phyloP scores from a whole-genome alignment of 768 basidiomycete genomes.

The Leucocoprinus sp. region DNA sequence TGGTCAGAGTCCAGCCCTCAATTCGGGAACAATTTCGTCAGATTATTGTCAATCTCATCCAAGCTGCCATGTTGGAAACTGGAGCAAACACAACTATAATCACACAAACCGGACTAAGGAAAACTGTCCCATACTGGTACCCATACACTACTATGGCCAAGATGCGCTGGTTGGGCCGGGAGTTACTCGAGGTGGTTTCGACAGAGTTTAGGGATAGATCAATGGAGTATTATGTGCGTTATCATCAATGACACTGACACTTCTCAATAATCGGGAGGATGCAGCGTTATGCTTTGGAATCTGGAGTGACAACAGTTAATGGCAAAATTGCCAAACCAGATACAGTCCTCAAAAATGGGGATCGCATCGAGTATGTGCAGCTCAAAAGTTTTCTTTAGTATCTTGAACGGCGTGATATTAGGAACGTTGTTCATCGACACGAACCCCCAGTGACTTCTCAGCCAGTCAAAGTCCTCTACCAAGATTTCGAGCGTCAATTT shows the following conservation, averaged over 20 bases:
- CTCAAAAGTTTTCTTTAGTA: neutral
- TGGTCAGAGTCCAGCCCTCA: slow-evolving; percentile 36
- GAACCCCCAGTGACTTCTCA: slow-evolving; percentile 90
- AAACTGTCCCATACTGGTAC: slow-evolving; percentile 86
- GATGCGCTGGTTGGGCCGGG: slow-evolving; percentile 79
- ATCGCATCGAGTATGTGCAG: slow-evolving; percentile 79
- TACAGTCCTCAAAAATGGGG: slow-evolving; percentile 76
- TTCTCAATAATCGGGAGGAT: too few species aligned
- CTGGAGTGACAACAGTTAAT: slow-evolving; percentile 93
- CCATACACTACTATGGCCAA: slow-evolving; percentile 93
- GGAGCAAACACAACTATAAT: slow-evolving; percentile 13
- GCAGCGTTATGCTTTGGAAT: slow-evolving; percentile 64
- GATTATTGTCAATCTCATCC: slow-evolving; percentile 44
- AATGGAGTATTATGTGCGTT: slow-evolving; percentile 90
- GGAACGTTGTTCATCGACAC: slow-evolving; percentile 92
- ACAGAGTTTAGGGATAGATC: slow-evolving; percentile 92
- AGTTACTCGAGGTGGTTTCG: slow-evolving; percentile 85
- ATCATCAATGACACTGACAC: neutral
- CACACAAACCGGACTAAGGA: slow-evolving; percentile 51
- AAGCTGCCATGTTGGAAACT: slow-evolving; percentile 24
- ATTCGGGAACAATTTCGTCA: slow-evolving; percentile 49
- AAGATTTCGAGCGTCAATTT: slow-evolving; percentile 73
- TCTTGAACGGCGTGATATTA: slow-evolving; percentile 20
- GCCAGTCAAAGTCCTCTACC: slow-evolving; percentile 70
- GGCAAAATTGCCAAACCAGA: slow-evolving; percentile 77